Percentiles rank a stretch among this genome's conserved stretches.
Evolutionary conservation across 306 rosid genomes (phyloP).

Genomic region (Cicer yamashitae): DNA sequence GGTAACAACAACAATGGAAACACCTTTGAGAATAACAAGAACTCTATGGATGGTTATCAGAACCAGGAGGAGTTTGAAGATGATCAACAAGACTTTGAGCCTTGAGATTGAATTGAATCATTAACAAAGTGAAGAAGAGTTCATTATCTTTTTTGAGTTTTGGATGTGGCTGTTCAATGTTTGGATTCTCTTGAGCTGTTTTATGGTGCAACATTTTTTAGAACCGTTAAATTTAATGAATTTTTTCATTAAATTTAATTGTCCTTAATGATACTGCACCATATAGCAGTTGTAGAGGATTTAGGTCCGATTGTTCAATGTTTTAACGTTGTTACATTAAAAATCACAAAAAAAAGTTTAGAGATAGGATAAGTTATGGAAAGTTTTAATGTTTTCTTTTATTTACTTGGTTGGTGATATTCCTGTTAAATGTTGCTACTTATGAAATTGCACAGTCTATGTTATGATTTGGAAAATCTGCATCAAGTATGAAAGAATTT

Average conservation of each 20-base stretch:
- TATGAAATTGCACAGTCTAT: constrained; percentile 39
- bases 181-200: no score
- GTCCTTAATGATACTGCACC: no score
- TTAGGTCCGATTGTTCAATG: constrained; percentile 27
- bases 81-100: constrained; percentile 64
- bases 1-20: constrained; percentile 58
- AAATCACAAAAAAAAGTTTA: constrained; percentile 20
- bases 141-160: constrained; percentile 38
- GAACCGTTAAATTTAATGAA: no score
- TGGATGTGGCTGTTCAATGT: constrained; percentile 24
- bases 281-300: no score
- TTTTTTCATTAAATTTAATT: no score
- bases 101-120: constrained; percentile 52
- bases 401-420: constrained; percentile 21
- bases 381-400: constrained; percentile 18
- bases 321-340: constrained; percentile 48
- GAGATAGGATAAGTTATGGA: constrained; percentile 42
- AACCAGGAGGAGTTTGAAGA: constrained; percentile 61
- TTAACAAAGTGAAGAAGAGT: constrained; percentile 41
- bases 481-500: constrained; percentile 43
- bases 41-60: constrained; percentile 69
- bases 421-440: constrained; percentile 44
- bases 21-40: constrained; percentile 44
- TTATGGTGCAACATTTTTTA: no score
- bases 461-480: constrained; percentile 44